Evolutionary conservation across 177 flowering plant genomes (phyloP), one percentile per base, ranked within the genome.

Genomic region (Vitis hybrid): DNA sequence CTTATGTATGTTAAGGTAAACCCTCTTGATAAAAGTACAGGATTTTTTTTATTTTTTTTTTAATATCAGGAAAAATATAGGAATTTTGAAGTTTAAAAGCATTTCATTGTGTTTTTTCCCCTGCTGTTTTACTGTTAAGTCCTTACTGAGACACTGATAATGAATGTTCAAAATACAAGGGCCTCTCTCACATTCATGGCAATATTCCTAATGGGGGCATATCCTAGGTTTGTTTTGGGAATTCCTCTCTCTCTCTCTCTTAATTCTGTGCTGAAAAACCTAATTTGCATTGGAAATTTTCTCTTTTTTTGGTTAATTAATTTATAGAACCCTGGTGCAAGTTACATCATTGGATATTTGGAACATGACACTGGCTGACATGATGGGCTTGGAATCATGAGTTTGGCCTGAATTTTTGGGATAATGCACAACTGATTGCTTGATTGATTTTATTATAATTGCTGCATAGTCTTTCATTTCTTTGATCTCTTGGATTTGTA

Each of bases 1-100:
- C 93, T 96, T 68, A 86, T 94, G 88, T 92, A 85, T 84, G 88
- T 96, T 64, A 96, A 96, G 99, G 99, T 94, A 87, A 83, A 67
- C 31, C 18, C 55, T 66, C 33, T 17, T 53, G 55, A 59, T 60
- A 58, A 67, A 44, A 38, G 9, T 5, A 38, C 9, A 38, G 47
- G 47, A 38, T 38, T 38, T 38, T 38, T 24, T 24, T 0, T 24
- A 0, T 24, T 22, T 22, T 24, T 7, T 38, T 38, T 38, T 5
- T 5, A 38, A 38, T 38, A 5, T 38, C 47, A 38, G 47, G 47
- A 38, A 38, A 38, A 5, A 63, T 63, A 5, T 55, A n/a, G 58
- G n/a, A 55, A 14, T 14, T 4, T 55, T 55, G 58, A 15, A 0
- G 18, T 55, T 17, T n/a, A 55, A 5, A 55, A 55, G 31, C 58